Evolutionary conservation across 2,329 filamentous ascomycete genomes (phyloP).

Genomic region (Lasiodiplodia hormozganensis): DNA sequence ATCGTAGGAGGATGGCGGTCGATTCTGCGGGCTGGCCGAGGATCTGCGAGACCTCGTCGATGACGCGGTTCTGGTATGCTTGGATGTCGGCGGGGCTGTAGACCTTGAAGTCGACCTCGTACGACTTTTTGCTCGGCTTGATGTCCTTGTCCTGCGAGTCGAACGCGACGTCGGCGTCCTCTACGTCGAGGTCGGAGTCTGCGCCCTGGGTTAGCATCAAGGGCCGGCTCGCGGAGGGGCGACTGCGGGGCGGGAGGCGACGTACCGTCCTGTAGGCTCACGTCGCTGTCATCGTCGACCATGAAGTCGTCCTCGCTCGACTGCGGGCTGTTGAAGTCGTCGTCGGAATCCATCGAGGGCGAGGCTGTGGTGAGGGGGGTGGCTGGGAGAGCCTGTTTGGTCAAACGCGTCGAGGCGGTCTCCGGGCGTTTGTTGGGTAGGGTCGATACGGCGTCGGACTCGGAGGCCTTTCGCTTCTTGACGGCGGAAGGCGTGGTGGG

Average conservation of each 20-base stretch:
- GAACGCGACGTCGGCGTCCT: constrained; percentile 68
- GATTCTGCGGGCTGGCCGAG: constrained; percentile 89
- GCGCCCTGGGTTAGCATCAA: constrained; percentile 32
- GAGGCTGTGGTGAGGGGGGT: constrained; percentile 45
- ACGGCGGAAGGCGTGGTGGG: constrained; percentile 45
- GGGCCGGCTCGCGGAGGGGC: neutral
- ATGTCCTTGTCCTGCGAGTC: constrained; percentile 72
- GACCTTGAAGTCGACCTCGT: constrained; percentile 85
- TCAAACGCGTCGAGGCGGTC: constrained; percentile 29
- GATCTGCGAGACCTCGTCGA: constrained; percentile 90
- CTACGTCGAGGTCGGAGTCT: constrained; percentile 62
- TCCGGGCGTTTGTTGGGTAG: constrained; percentile 43
- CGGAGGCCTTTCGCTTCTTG: constrained; percentile 50
- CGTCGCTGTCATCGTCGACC: constrained; percentile 80
- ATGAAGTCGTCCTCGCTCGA: constrained; percentile 79
- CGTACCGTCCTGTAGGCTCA: constrained; percentile 52
- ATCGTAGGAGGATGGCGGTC: constrained; percentile 84
- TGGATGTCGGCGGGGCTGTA: constrained; percentile 82
- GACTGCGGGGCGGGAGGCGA: neutral
- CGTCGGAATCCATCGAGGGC: constrained; percentile 87
- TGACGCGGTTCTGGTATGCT: constrained; percentile 81
- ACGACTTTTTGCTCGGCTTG: constrained; percentile 75
- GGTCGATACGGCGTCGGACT: constrained; percentile 40
- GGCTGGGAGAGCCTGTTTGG: constrained; percentile 36
- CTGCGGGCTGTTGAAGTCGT: constrained; percentile 86